These are phyloP conservation scores for Avena sativa DNA, from an alignment of 176 grass and related monocot species.

Conservation along the genomic window DNA sequence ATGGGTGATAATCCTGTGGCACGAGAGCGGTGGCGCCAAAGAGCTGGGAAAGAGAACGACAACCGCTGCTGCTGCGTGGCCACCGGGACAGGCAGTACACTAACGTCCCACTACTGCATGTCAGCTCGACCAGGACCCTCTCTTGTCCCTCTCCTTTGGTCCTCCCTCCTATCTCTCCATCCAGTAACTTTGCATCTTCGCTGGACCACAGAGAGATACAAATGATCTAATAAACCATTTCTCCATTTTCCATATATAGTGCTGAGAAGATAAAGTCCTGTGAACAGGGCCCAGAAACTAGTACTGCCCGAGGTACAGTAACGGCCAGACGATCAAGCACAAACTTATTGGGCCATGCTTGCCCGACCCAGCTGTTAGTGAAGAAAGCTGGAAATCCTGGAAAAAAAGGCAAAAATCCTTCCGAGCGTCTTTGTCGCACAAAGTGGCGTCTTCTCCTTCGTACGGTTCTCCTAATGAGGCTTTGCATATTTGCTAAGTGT, in stretches of 20 bases:
- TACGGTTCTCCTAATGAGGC: no score
- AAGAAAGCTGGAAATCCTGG: not conserved
- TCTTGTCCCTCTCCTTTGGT: not conserved
- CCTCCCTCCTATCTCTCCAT: not conserved
- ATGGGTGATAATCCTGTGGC: not conserved
- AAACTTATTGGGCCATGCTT: not conserved
- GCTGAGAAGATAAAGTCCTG: not conserved
- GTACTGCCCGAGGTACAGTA: not conserved
- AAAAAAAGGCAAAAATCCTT: no score
- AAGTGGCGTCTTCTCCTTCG: no score
- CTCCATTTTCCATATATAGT: not conserved
- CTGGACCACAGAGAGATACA: not conserved
- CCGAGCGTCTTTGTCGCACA: no score
- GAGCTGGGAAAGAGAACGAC: not conserved
- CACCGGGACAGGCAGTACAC: not conserved
- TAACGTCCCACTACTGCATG: not conserved
- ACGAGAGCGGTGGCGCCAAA: not conserved
- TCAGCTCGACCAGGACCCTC: slow-evolving; percentile 7
- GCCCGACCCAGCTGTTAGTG: not conserved
- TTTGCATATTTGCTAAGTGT: no score
- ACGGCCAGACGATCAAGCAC: not conserved
- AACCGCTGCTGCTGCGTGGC: not conserved
- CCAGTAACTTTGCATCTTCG: not conserved
- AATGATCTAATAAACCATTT: not conserved
- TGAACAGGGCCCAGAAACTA: not conserved